phyloP scores from a whole-genome alignment of 306 rosid species.

The Trifolium repens region DNA sequence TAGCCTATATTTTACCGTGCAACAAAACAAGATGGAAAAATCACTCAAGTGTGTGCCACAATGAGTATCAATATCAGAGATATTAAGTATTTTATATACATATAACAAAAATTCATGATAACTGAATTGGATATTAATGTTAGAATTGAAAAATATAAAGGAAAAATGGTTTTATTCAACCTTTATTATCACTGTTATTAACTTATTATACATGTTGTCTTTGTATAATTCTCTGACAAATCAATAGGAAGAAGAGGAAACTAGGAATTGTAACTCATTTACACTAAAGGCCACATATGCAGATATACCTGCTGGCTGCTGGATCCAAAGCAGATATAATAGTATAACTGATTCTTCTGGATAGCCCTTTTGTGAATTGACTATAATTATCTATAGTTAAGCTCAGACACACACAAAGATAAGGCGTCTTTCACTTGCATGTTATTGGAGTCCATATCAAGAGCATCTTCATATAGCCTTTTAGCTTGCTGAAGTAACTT shows the following conservation, averaged over 20 bases:
- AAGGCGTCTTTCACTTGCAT: conserved; percentile 76
- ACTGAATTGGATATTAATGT: background rate
- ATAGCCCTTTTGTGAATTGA: conserved; percentile 31
- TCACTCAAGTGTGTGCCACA: background rate
- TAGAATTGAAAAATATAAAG: conserved; percentile 3
- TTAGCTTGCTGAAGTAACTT: conserved; percentile 85
- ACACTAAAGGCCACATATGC: conserved; percentile 17
- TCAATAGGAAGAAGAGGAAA: conserved; percentile 8
- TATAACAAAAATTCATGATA: background rate
- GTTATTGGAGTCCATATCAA: conserved; percentile 73
- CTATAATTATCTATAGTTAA: conserved; percentile 55
- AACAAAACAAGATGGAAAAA: background rate
- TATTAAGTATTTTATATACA: background rate
- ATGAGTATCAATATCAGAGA: background rate
- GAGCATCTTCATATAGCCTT: conserved; percentile 85
- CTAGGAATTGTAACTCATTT: conserved; percentile 30
- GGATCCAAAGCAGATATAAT: conserved; percentile 35
- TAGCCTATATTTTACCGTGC: background rate
- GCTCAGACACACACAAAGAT: conserved; percentile 73
- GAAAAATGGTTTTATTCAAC: background rate
- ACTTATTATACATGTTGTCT: conserved; percentile 14
- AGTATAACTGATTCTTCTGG: conserved; percentile 34
- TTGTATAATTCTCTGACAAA: conserved; percentile 29
- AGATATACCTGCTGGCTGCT: conserved; percentile 37
- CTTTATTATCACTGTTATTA: background rate